Evolutionary conservation across 106 monocot genomes (phyloP).

Genomic region (Posidonia australis): DNA sequence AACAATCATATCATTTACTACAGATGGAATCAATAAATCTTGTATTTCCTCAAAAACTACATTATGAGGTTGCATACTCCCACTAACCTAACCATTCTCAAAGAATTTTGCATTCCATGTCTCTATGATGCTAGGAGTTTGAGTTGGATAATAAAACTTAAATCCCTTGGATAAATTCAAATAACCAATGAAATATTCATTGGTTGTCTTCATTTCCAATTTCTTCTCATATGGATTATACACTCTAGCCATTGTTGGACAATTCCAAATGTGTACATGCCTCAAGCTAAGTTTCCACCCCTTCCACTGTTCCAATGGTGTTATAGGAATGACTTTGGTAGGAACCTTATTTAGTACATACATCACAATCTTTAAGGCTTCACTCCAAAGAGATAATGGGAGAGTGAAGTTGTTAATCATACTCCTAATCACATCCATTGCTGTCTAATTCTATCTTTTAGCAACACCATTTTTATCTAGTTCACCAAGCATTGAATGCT

Average conservation of each 20-base stretch:
- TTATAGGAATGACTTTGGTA: neutral
- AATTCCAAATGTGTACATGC: neutral
- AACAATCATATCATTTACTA: neutral
- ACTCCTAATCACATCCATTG: neutral
- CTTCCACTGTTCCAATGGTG: neutral
- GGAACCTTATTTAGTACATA: neutral
- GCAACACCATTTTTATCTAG: neutral
- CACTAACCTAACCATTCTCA: neutral
- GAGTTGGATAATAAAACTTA: neutral
- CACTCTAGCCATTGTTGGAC: neutral
- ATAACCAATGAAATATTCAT: neutral
- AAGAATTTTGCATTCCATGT: neutral
- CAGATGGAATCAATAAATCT: neutral
- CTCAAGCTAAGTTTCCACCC: neutral
- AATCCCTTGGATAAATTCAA: neutral
- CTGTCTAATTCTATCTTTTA: neutral
- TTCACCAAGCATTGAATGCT: neutral
- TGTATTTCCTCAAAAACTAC: neutral
- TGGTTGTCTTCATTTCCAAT: neutral
- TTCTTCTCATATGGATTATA: neutral
- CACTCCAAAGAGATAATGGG: neutral
- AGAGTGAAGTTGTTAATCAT: neutral
- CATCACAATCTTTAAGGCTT: neutral
- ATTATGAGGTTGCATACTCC: neutral
- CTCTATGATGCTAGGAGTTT: neutral